phyloP scores from a whole-genome alignment of 2,329 filamentous ascomycete species.

The Thyridium curvatum region DNA sequence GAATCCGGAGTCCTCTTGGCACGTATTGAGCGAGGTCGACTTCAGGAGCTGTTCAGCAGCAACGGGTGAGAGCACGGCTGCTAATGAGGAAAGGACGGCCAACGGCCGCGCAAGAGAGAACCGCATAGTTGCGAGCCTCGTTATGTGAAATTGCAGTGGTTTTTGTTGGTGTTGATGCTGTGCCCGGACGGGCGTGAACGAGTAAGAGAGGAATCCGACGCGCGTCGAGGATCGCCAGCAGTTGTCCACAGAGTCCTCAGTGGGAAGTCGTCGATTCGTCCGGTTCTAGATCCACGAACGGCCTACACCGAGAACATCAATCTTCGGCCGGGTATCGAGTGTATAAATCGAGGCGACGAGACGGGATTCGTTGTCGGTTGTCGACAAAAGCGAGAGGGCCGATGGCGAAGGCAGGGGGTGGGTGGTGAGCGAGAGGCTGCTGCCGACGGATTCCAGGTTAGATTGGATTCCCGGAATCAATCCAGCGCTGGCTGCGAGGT shows the following conservation, averaged over 20 bases:
- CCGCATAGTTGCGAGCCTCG: slow-evolving; percentile 12
- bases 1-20: slow-evolving; percentile 71
- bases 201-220: background rate
- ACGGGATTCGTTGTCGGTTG: background rate
- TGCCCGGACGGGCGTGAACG: background rate
- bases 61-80: slow-evolving; percentile 11
- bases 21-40: slow-evolving; percentile 63
- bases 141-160: background rate
- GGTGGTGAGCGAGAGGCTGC: slow-evolving; percentile 16
- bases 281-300: no score
- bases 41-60: slow-evolving; percentile 21
- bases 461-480: slow-evolving; percentile 1
- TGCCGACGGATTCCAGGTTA: slow-evolving; percentile 9
- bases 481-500: slow-evolving; percentile 1
- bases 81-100: slow-evolving; percentile 35
- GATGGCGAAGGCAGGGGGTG: background rate
- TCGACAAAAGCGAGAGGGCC: slow-evolving; percentile 1
- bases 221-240: background rate
- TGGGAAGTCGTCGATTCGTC: no score
- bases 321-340: no score
- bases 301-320: background rate
- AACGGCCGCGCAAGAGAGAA: slow-evolving; percentile 32
- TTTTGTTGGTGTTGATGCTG: background rate
- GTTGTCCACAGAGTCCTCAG: no score
- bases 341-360: no score